Evolutionary conservation across 176 grass and related monocot genomes (phyloP).

Genomic region (Musa schizocarpa): DNA sequence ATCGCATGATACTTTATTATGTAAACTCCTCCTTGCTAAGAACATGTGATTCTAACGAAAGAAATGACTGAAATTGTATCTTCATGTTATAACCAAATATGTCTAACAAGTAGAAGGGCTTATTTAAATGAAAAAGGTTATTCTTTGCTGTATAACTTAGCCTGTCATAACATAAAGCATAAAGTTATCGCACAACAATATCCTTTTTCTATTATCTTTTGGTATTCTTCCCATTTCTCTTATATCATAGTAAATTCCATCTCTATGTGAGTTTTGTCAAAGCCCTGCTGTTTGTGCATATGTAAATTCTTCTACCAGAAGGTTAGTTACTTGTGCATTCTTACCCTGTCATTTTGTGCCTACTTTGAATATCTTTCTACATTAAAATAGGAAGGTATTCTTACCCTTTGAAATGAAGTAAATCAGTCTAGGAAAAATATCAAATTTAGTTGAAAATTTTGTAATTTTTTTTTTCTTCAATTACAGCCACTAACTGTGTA

Average conservation of each 20-base stretch:
- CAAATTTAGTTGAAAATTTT: background rate
- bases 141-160: background rate
- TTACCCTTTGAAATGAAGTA: background rate
- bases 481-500: slow-evolving; percentile 83
- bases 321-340: too few relatives aligned
- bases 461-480: background rate
- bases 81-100: too few relatives aligned
- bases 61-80: too few relatives aligned
- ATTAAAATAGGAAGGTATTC: too few relatives aligned
- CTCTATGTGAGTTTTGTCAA: too few relatives aligned
- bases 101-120: too few relatives aligned
- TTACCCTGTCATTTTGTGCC: too few relatives aligned
- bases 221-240: background rate
- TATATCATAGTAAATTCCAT: background rate
- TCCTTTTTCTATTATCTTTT: background rate
- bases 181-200: background rate
- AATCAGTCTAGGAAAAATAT: background rate
- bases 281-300: background rate
- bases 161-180: background rate
- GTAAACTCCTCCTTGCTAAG: too few relatives aligned
- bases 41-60: too few relatives aligned
- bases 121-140: background rate
- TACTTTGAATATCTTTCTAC: too few relatives aligned
- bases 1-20: too few relatives aligned
- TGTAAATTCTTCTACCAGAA: background rate